phyloP scores from a whole-genome alignment of 2,329 filamentous ascomycete species.

The Westerdykella aurantiaca region DNA sequence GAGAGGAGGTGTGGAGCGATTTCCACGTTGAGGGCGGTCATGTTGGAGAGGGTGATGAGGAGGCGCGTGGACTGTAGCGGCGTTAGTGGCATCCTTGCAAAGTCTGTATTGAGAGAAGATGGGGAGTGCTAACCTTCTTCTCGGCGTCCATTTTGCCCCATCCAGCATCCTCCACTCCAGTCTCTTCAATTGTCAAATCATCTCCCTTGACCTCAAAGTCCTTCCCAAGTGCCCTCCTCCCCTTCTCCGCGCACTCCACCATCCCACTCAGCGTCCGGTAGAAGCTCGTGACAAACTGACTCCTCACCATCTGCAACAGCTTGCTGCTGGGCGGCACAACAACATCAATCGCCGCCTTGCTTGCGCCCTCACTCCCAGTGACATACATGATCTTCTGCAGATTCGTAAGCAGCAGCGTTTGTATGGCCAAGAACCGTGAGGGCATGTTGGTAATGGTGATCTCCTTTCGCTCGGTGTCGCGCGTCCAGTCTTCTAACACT shows the following conservation, averaged over 20 bases:
- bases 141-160: conserved; percentile 32
- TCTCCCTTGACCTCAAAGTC: conserved; percentile 50
- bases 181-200: conserved; percentile 37
- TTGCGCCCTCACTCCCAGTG: conserved; percentile 63
- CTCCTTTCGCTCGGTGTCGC: conserved; percentile 73
- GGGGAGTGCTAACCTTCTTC: conserved; percentile 25
- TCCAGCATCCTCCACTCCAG: conserved; percentile 20
- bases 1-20: conserved; percentile 83
- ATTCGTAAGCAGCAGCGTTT: conserved; percentile 71
- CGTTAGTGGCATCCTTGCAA: conserved; percentile 7
- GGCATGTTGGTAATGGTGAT: conserved; percentile 78
- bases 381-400: conserved; percentile 97
- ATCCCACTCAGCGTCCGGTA: conserved; percentile 93
- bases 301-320: conserved; percentile 81
- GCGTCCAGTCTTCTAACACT: conserved; percentile 87
- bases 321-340: conserved; percentile 81
- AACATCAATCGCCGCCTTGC: conserved; percentile 71
- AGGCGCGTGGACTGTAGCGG: conserved; percentile 72
- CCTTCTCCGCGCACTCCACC: conserved; percentile 89
- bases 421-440: conserved; percentile 75
- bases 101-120: not conserved
- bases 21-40: conserved; percentile 73
- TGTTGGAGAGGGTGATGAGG: conserved; percentile 87
- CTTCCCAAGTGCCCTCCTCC: conserved; percentile 56
- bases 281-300: conserved; percentile 86